Evolutionary conservation across 345 rosid species (phyloP).

Genomic region (Aegle marmelos): DNA sequence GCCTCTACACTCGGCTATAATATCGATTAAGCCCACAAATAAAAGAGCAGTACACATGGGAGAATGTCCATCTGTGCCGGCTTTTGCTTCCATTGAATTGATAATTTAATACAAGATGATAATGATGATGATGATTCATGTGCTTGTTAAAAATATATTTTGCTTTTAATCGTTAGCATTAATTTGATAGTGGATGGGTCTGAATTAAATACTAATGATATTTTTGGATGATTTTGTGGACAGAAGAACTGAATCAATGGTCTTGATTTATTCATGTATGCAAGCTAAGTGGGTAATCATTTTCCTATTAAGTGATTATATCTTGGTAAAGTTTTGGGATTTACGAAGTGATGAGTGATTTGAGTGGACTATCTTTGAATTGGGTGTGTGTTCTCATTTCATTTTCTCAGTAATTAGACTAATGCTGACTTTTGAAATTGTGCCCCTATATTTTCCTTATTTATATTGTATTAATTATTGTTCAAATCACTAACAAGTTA

Average conservation of each 20-base stretch:
- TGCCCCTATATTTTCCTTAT: neutral
- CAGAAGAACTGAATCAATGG: neutral
- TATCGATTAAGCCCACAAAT: neutral
- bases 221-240: neutral
- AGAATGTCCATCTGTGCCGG: slow-evolving; percentile 51
- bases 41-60: slow-evolving; percentile 32
- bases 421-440: neutral
- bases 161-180: neutral
- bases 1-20: slow-evolving; percentile 7
- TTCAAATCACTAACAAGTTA: too few relatives aligned
- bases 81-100: slow-evolving; percentile 34
- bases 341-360: neutral
- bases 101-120: slow-evolving; percentile 13
- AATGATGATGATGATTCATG: slow-evolving; percentile 24
- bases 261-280: neutral
- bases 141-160: slow-evolving; percentile 6
- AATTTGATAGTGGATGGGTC: neutral
- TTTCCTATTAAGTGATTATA: neutral
- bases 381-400: neutral
- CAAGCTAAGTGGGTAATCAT: neutral
- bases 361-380: neutral
- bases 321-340: neutral
- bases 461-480: neutral
- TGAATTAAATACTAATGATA: neutral
- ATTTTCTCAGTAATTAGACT: neutral